phyloP scores from a whole-genome alignment of 352 stramenopile species.

The Globisporangium camurandrum region DNA sequence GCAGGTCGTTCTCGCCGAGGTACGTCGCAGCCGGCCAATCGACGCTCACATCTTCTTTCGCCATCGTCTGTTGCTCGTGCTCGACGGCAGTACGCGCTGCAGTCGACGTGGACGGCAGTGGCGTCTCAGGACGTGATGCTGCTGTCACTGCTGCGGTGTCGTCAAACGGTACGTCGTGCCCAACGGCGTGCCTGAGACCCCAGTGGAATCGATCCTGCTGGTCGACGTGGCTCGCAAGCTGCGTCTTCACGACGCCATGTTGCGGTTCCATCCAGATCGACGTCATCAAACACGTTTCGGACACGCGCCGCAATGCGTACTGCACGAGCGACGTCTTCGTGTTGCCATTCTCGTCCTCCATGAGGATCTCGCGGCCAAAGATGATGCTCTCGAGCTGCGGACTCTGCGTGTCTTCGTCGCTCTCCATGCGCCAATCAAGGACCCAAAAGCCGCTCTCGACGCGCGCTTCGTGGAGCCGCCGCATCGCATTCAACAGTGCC shows the following conservation, averaged over 20 bases:
- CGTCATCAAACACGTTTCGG: slow-evolving; percentile 73
- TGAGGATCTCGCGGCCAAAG: slow-evolving; percentile 74
- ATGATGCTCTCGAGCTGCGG: slow-evolving; percentile 60
- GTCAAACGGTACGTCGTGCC: slow-evolving; percentile 55
- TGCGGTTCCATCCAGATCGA: slow-evolving; percentile 88
- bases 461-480: slow-evolving; percentile 56
- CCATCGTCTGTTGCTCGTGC: slow-evolving; percentile 36
- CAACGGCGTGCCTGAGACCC: slow-evolving; percentile 60
- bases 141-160: slow-evolving; percentile 10
- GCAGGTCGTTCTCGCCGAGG: slow-evolving; percentile 59
- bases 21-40: slow-evolving; percentile 34
- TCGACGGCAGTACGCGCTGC: slow-evolving; percentile 12
- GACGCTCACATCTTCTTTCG: slow-evolving; percentile 35
- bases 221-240: slow-evolving; percentile 32
- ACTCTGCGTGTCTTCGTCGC: slow-evolving; percentile 35
- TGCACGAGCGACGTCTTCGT: slow-evolving; percentile 71
- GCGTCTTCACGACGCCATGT: slow-evolving; percentile 60
- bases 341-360: slow-evolving; percentile 74
- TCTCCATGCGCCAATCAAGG: slow-evolving; percentile 70
- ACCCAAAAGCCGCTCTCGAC: slow-evolving; percentile 78
- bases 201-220: slow-evolving; percentile 58
- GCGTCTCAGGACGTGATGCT: slow-evolving; percentile 1
- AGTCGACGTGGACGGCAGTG: not conserved
- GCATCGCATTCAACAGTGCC: slow-evolving; percentile 58
- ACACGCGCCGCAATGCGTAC: slow-evolving; percentile 67